Base-by-base conservation (phyloP, 257 asterid genomes). In the Nicotiana benthamiana region DNA sequence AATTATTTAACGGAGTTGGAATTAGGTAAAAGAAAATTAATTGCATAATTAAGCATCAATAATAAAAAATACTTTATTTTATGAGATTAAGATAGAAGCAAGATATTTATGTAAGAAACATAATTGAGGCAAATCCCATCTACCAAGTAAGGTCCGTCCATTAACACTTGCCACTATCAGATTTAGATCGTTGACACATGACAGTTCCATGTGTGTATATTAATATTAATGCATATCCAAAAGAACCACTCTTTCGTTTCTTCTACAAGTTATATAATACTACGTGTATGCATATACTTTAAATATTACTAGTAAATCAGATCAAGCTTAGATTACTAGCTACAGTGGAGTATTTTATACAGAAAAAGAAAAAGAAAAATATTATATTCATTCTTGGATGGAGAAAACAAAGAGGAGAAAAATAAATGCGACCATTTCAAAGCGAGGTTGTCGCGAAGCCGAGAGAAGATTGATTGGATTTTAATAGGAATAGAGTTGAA, bases 381-480 rank as follows among this genome's bases (percentile, higher is more conserved):
- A 15, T 52, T 52, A 52, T 12, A 8, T 40, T 40, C 46, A 40
- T 26, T 74, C 6, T 51, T 27, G 66, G 78, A 46, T 75, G 61
- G 53, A 30, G 54, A 77, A 54, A 77, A 57, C 24, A 18, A 57
- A 77, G 63, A 15, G 48, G 63, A 17, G 43, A 2, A 56, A 56
- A 56, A 36, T 59, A 57, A 59, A 77, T n/a, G 20, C 81, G 82
- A 79, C 74, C 75, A 79, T 79, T 79, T 62, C 82, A 79, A 79
- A 62, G 75, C 82, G 82, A 30, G 75, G 27, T 62, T 48, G n/a
- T 79, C 82, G 82, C 61, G 20, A 74, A 30, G 57, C 17, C 16
- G 27, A 26, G 24, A 22, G 67, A 56, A 67, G 51, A 64, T 43
- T 68, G 77, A 70, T 70, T 78, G 74, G 74, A 78, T 59, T 64